Evolutionary conservation across 225 moss, liverwort and hornwort species (phyloP).

Genomic region (Polytrichum formosum): DNA sequence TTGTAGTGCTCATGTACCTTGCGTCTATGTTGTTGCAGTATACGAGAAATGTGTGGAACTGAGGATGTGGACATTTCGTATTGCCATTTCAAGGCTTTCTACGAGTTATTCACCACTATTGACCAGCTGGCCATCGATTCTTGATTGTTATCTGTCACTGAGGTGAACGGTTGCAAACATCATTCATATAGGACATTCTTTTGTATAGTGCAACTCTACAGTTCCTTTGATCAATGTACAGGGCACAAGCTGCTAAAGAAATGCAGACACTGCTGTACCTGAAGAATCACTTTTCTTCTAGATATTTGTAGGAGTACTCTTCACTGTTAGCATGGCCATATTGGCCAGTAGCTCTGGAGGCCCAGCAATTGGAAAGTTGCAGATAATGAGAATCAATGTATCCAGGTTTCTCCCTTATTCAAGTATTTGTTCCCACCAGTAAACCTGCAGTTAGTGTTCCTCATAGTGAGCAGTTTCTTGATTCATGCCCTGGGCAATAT

Average conservation of each 20-base stretch:
- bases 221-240: background rate
- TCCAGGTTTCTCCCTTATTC: no score
- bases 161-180: background rate
- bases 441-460: no score
- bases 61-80: constrained; percentile 78
- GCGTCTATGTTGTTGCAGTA: constrained; percentile 39
- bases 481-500: no score
- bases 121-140: constrained; percentile 55
- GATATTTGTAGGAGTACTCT: no score
- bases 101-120: constrained; percentile 56
- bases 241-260: background rate
- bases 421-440: no score
- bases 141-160: background rate
- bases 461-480: no score
- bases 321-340: no score
- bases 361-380: no score
- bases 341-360: no score
- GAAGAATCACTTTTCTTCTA: no score
- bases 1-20: background rate
- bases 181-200: background rate
- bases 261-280: background rate
- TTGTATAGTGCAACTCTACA: background rate
- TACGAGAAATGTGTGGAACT: constrained; percentile 87
- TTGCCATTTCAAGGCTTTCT: constrained; percentile 78
- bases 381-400: no score